Base-by-base conservation (phyloP, 495 filamentous ascomycete species). In the Acidiella bohemica region DNA sequence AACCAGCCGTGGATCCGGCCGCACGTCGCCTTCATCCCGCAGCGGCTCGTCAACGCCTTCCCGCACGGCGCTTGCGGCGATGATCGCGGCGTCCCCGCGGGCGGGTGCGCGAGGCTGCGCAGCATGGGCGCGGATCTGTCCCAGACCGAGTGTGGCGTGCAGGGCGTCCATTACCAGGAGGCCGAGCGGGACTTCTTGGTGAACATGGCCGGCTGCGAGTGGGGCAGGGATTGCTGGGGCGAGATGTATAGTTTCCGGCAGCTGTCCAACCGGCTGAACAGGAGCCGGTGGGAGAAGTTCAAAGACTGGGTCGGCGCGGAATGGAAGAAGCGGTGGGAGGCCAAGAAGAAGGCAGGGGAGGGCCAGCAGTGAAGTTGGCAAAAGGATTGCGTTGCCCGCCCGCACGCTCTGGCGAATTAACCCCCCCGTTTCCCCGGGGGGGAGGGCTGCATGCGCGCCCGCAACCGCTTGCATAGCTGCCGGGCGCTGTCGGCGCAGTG, bases 121-220 rank as follows among this genome's bases (percentile, higher is more conserved):
- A 12, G n/a, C 12, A 33, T 27, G 1, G 71, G 66, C 11, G 72
- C 77, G 35, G 78, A 94, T 53, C 67, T 72, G 2, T 13, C 8
- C 9, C 33, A 43, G 29, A 21, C 9, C 4, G 48, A 51, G 43
- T 73, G 70, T n/a, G 75, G 79, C 32, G 76, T 96, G 52, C 68
- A 73, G 0, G 64, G 69, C 3, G 76, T 93, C 24, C 93, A 96
- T 58, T 99, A 96, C 58, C 68, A 80, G 29, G 71, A 92, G 59
- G 65, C 73, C 23, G 86, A 86, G 32, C 71, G 82, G 13, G 90
- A 99, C 59, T 92, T 99, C 51, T 50, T 95, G n/a, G 87, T 99
- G 47, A 99, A 96, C 56, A 95, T 96, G 88, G 90, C 90, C 1
- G 92, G 92, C 2, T 99, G 90, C 56, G 80, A 88, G 54, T 95